phyloP scores from a whole-genome alignment of 257 asterid species.

The Jasminum sambac region DNA sequence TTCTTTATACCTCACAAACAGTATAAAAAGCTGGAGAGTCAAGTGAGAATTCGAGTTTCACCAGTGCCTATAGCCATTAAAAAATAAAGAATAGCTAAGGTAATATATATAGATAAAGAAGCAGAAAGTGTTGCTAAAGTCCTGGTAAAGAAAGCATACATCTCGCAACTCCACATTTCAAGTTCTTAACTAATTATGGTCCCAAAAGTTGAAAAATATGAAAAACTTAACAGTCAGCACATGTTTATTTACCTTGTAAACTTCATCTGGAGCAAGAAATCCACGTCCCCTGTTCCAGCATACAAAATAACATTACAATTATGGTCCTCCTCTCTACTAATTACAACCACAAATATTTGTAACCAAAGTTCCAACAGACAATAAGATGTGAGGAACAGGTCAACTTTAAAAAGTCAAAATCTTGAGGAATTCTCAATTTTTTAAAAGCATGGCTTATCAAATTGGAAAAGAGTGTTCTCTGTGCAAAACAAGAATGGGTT shows the following conservation, averaged over 20 bases:
- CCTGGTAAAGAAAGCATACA: slow-evolving; percentile 4
- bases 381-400: slow-evolving; percentile 15
- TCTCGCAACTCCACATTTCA: slow-evolving; percentile 19
- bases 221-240: not conserved
- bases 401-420: not conserved
- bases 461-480: not conserved
- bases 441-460: not conserved
- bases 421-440: slow-evolving; percentile 6
- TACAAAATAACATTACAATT: slow-evolving; percentile 24
- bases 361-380: slow-evolving; percentile 9
- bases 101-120: slow-evolving; percentile 14
- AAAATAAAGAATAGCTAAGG: slow-evolving; percentile 4
- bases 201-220: slow-evolving; percentile 16
- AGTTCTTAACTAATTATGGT: slow-evolving; percentile 6
- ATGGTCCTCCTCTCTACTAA: slow-evolving; percentile 9
- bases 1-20: slow-evolving; percentile 67
- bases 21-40: slow-evolving; percentile 86
- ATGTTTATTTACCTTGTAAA: slow-evolving; percentile 50
- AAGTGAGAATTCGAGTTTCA: slow-evolving; percentile 62
- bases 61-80: slow-evolving; percentile 56
- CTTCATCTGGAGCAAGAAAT: slow-evolving; percentile 75
- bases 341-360: slow-evolving; percentile 18
- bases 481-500: slow-evolving; percentile 2
- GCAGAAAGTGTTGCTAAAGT: slow-evolving; percentile 1
- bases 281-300: slow-evolving; percentile 71